Conservation (phyloP, 768 basidiomycete species). For the Lactarius deliciosus region DNA sequence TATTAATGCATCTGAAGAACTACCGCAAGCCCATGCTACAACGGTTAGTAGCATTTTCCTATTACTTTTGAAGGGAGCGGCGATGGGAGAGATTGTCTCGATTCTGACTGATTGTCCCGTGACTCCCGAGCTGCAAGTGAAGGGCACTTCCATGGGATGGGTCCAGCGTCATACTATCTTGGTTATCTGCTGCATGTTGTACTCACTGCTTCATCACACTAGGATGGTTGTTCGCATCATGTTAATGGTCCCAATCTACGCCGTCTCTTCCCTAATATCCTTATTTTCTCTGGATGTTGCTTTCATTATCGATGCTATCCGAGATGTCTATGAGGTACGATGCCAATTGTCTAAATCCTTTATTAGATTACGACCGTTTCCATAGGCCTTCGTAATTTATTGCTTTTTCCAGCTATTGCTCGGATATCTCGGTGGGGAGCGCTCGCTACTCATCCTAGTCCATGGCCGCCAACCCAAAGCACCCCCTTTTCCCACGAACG, state of each 20-base stretch:
- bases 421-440: slow-evolving; percentile 88
- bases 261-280: slow-evolving; percentile 85
- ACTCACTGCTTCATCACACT: slow-evolving; percentile 16
- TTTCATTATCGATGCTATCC: slow-evolving; percentile 91
- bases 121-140: background rate
- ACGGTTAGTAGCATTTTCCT: slow-evolving; percentile 47
- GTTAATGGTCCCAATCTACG: slow-evolving; percentile 96
- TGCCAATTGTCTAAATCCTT: background rate
- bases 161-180: background rate
- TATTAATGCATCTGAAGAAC: slow-evolving; percentile 80
- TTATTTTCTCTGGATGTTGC: slow-evolving; percentile 93
- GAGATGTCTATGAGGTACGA: slow-evolving; percentile 93
- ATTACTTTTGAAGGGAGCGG: background rate
- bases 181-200: background rate
- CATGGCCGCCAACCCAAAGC: slow-evolving; percentile 89
- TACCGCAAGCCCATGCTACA: slow-evolving; percentile 82
- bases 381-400: slow-evolving; percentile 90
- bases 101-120: background rate
- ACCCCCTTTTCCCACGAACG: slow-evolving; percentile 80
- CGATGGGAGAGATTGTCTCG: background rate
- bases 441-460: slow-evolving; percentile 86
- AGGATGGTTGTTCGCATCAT: slow-evolving; percentile 95
- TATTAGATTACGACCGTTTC: background rate
- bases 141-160: background rate
- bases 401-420: slow-evolving; percentile 85